Base-by-base conservation (phyloP, 208 protist genomes). In the Trypanosoma platydactyli region DNA sequence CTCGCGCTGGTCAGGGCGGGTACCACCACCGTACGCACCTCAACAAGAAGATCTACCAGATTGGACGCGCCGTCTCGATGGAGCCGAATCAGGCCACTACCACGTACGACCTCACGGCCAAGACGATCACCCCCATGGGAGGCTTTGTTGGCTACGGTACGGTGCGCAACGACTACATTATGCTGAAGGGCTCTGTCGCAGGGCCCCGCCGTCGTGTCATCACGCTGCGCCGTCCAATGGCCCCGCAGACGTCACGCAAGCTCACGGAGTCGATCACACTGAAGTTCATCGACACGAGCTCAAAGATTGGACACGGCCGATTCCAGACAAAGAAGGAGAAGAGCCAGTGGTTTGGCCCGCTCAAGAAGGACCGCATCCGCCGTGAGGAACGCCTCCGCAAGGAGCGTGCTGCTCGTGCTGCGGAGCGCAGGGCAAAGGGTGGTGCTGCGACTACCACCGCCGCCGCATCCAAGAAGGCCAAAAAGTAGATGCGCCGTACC, bases 41-140 rank as follows among this genome's bases (percentile, higher is more conserved):
- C 48, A 99, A 99, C 98, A 99, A 99, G 97, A 99, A 99, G 94
- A 98, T 99, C 85, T 99, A 99, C 97, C 84, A 94, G 68, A 89
- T 99, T 60, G 98, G 97, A 73, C 91, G 86, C 75, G 86, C 86
- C 63, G 78, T 83, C 40, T 71, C 76, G 40, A 82, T 88, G 73
- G 79, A 83, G 68, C 76, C 81, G 48, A 81, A 84, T 59, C 85
- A 92, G 80, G 98, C 91, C 64, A 94, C 86, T 22, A 99, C 98
- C 50, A 89, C 98, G 51, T 97, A 91, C 77, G 99, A 99, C 84
- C 78, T 99, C 41, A 99, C 99, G 48, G 87, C 98, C 48, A 99
- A 99, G 92, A 77, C 71, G 42, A 99, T 99, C 91, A 99, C 97
- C 64, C 99, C 99, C 45, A 95, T 99, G 89, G 99, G 99, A 80